These are phyloP conservation scores for Auxenochlorella protothecoides DNA, from an alignment of 139 green algal species.

Conservation along the genomic window DNA sequence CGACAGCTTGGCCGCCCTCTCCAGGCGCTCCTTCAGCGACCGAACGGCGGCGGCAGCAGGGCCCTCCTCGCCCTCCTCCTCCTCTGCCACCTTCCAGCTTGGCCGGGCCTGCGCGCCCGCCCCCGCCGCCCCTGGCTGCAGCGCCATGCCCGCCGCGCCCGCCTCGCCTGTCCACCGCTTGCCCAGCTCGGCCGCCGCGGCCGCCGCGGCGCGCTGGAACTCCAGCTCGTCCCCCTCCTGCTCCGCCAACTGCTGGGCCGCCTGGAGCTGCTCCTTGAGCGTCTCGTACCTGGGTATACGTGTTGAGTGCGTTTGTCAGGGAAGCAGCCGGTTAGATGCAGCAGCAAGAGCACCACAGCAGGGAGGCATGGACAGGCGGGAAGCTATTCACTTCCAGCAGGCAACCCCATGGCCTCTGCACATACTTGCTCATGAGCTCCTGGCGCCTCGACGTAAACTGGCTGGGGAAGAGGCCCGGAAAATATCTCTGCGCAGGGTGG, in stretches of 20 bases:
- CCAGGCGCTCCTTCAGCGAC: constrained; percentile 27
- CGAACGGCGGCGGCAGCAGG: constrained; percentile 26
- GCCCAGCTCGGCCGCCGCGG: not conserved
- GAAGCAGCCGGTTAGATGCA: not conserved
- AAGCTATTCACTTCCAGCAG: not conserved
- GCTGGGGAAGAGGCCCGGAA: constrained; percentile 91
- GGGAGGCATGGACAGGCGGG: not conserved
- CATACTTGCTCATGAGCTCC: constrained; percentile 53
- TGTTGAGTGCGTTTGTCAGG: not conserved
- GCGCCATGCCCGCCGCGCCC: constrained; percentile 7
- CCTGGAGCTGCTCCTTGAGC: constrained; percentile 32
- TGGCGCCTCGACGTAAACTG: constrained; percentile 86
- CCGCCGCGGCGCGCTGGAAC: constrained; percentile 16
- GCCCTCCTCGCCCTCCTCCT: constrained; percentile 18
- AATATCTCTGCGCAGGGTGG: constrained; percentile 83
- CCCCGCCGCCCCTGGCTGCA: not conserved
- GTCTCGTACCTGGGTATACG: constrained; percentile 36
- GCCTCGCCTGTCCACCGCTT: constrained; percentile 1
- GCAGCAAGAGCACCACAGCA: not conserved
- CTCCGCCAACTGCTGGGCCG: constrained; percentile 23
- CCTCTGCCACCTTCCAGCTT: not conserved
- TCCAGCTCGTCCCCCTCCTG: constrained; percentile 30
- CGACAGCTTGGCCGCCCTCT: constrained; percentile 12
- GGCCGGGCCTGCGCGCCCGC: not conserved
- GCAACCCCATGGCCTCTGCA: not conserved